These are phyloP conservation scores for Gymnopilus dilepis DNA, from an alignment of 768 basidiomycete species.

Conservation along the genomic window DNA sequence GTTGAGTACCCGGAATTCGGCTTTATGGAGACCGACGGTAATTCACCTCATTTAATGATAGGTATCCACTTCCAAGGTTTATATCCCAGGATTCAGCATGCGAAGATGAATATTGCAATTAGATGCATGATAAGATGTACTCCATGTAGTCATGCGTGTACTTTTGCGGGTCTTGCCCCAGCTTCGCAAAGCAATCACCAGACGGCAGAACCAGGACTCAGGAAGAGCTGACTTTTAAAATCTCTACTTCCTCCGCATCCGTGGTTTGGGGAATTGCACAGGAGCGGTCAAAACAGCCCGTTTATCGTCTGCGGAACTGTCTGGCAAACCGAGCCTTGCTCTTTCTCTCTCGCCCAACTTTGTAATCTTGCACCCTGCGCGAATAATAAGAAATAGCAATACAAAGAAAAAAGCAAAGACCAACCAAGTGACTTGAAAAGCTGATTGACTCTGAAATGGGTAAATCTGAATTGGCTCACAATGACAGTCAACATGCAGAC, in stretches of 20 bases:
- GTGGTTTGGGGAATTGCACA: constrained; percentile 79
- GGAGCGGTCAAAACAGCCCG: constrained; percentile 79
- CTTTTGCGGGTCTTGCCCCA: too few species aligned
- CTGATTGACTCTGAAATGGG: constrained; percentile 50
- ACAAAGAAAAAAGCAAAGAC: constrained; percentile 21
- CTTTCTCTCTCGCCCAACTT: constrained; percentile 66
- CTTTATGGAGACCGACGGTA: constrained; percentile 12
- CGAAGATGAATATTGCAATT: too few species aligned
- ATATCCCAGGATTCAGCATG: too few species aligned
- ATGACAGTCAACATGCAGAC: constrained; percentile 32
- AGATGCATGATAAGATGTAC: too few species aligned
- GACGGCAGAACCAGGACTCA: too few species aligned
- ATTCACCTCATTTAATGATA: too few species aligned
- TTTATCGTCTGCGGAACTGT: constrained; percentile 65
- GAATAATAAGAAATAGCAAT: constrained; percentile 3
- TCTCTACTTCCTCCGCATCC: constrained; percentile 38
- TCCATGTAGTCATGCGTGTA: too few species aligned
- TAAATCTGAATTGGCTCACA: background rate
- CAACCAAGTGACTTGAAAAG: constrained; percentile 78
- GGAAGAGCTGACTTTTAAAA: background rate
- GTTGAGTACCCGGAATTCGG: constrained; percentile 17
- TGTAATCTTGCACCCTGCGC: constrained; percentile 72
- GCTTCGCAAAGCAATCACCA: too few species aligned
- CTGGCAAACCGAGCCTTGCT: constrained; percentile 68
- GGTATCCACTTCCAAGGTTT: too few species aligned